Evolutionary conservation across 805 yeast species (phyloP), one percentile per base, ranked within the genome.

Genomic region (Candida railenensis): DNA sequence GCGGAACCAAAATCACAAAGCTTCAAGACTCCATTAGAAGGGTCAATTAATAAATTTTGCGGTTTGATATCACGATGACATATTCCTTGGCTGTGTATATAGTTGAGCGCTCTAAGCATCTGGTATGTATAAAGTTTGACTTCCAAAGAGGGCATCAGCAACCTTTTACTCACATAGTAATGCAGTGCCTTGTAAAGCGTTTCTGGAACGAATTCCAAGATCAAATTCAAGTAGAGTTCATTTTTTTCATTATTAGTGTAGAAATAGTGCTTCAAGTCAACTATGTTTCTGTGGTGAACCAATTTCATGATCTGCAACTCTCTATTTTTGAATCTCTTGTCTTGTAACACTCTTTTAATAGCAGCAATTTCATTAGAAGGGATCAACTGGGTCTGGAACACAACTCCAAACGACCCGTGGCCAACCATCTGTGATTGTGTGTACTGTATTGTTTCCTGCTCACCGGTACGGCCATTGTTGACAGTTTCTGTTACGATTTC

Each of bases 381-480:
- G 50, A 80, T 61, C 34, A 94, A 73, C 48, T 80, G 82, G 4
- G 96, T 89, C 55, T 89, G 94, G 63, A 89, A 90, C n/a, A 94
- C 99, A 30, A 90, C 91, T 2, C 99, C 99, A 71, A 94, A 94
- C n/a, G 98, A 91, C 9, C 99, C 99, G 66, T 89, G 95, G n/a
- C 99, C 99, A 37, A 92, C 94, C 77, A 91, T 90, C 54, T 88
- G 86, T 36, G 88, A 80, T 57, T 85, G 89, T 15, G 91, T 85
- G 69, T 88, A 89, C 42, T 83, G 81, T 46, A 92, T 78, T 43
- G 80, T 77, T 43, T 74, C 72, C 25, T 72, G 58, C 51, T 81
- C 82, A 46, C 87, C 89, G 7, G 85, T 80, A 58, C 77, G 83
- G 37, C 92, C 91, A 56, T 85, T 85, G 55, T 78, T 80, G 48